A percentile compares a stretch with the other conserved stretches of the same genome.
Evolutionary conservation across 31 red algal genomes (phyloP).

Genomic region (Asparagopsis taxiformis): DNA sequence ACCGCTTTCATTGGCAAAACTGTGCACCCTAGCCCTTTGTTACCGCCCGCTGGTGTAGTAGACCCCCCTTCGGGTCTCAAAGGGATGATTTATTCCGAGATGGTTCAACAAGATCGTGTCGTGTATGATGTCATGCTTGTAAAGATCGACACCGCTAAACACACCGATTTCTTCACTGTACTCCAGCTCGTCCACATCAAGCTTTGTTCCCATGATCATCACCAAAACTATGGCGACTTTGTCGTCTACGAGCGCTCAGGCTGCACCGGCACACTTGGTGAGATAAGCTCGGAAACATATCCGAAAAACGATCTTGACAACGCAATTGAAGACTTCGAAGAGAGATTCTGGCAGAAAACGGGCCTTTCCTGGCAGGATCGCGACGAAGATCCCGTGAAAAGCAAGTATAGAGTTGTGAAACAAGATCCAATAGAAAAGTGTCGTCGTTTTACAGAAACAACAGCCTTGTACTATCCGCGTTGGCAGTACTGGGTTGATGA

Average conservation of each 20-base stretch:
- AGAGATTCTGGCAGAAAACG: constrained; percentile 50
- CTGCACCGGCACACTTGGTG: constrained; percentile 46
- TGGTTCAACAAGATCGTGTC: neutral
- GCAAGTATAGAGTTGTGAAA: constrained; percentile 48
- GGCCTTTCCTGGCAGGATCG: constrained; percentile 13
- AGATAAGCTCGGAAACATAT: constrained; percentile 10
- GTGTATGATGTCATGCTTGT: constrained; percentile 66
- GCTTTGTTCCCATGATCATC: constrained; percentile 14
- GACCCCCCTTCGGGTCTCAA: constrained; percentile 33
- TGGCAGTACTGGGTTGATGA: constrained; percentile 79
- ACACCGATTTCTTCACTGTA: constrained; percentile 58
- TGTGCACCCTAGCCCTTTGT: constrained; percentile 8
- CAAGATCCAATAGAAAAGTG: constrained; percentile 28
- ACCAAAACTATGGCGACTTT: constrained; percentile 4
- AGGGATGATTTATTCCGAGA: constrained; percentile 44
- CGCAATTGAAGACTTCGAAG: constrained; percentile 27
- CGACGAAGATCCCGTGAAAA: constrained; percentile 4
- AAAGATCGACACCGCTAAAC: constrained; percentile 19
- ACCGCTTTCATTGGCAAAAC: neutral
- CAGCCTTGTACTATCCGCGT: constrained; percentile 6
- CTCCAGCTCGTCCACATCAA: constrained; percentile 75
- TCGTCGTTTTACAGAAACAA: no score
- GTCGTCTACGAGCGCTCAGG: constrained; percentile 50
- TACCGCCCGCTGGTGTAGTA: constrained; percentile 35
- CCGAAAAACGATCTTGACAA: constrained; percentile 18